These are phyloP conservation scores for Phoenix roebelenii DNA, from an alignment of 176 grass and related monocot species.

Conservation along the genomic window DNA sequence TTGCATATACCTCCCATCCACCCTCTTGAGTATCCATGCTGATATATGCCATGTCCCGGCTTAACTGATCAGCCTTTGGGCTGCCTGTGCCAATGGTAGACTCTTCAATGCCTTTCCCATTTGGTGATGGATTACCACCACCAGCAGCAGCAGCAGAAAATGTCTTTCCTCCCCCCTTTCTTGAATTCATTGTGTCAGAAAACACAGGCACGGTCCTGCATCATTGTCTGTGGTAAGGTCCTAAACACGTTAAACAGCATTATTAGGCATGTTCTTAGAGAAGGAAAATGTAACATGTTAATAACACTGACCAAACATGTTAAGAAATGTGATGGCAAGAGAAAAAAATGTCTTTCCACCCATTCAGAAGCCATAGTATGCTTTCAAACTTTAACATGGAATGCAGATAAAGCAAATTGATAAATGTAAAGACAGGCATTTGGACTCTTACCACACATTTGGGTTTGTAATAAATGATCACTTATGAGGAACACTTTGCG, in stretches of 20 bases:
- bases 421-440: no score
- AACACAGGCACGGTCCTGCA: conserved; percentile 10
- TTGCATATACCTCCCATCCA: conserved; percentile 60
- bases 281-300: neutral
- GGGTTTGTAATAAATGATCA: no score
- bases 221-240: neutral
- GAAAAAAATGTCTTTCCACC: no score
- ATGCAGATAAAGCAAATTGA: no score
- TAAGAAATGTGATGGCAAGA: no score
- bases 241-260: neutral
- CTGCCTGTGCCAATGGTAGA: conserved; percentile 9
- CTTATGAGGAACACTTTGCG: no score
- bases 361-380: no score
- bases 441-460: no score
- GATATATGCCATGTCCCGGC: conserved; percentile 13
- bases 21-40: conserved; percentile 22
- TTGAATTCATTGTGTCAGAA: conserved; percentile 18
- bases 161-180: conserved; percentile 11
- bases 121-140: conserved; percentile 5
- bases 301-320: no score
- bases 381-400: no score
- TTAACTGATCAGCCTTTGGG: conserved; percentile 13
- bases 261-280: neutral
- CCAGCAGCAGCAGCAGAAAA: neutral
- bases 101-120: conserved; percentile 13